A percentile compares a stretch with the other conserved stretches of the same genome.
These are phyloP conservation scores for Phytopythium aichiense DNA, from an alignment of 352 stramenopile species.

Conservation along the genomic window DNA sequence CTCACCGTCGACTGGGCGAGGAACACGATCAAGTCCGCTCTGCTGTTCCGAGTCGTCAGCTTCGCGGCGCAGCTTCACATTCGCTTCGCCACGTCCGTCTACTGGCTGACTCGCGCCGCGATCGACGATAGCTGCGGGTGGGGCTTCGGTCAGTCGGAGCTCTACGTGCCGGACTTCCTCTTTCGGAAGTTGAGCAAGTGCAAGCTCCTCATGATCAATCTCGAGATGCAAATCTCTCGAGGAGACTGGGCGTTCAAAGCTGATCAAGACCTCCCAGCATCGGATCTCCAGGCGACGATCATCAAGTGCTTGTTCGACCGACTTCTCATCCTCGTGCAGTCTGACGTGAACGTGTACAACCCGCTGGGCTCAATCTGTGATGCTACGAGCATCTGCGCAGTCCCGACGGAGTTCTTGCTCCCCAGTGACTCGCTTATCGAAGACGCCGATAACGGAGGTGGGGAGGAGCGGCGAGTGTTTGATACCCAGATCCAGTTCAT, in stretches of 20 bases:
- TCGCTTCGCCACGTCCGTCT: conserved; percentile 72
- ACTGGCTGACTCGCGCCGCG: conserved; percentile 71
- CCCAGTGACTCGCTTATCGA: conserved; percentile 26
- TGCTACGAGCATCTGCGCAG: conserved; percentile 32
- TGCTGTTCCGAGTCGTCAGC: conserved; percentile 71
- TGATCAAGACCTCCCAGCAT: conserved; percentile 64
- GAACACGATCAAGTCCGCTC: conserved; percentile 71
- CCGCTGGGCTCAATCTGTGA: conserved; percentile 60
- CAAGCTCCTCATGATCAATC: conserved; percentile 78
- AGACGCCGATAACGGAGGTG: conserved; percentile 22
- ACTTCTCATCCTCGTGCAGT: conserved; percentile 45
- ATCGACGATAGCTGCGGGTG: conserved; percentile 79
- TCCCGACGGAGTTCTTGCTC: conserved; percentile 46
- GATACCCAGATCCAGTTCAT: conserved; percentile 70
- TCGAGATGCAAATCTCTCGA: conserved; percentile 75
- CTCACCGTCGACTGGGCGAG: conserved; percentile 70
- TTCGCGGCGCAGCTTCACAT: conserved; percentile 73
- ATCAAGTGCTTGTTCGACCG: conserved; percentile 66
- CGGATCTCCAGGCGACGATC: conserved; percentile 49
- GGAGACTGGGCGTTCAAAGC: conserved; percentile 54
- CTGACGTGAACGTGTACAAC: conserved; percentile 22
- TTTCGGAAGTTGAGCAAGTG: conserved; percentile 78
- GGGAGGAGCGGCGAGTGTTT: conserved; percentile 47
- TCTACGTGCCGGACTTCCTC: conserved; percentile 71
- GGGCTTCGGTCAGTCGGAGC: conserved; percentile 74